A percentile compares a stretch with the other conserved stretches of the same genome.
Conservation (phyloP, 2,329 filamentous ascomycete species). For the Stagonosporopsis vannaccii region DNA sequence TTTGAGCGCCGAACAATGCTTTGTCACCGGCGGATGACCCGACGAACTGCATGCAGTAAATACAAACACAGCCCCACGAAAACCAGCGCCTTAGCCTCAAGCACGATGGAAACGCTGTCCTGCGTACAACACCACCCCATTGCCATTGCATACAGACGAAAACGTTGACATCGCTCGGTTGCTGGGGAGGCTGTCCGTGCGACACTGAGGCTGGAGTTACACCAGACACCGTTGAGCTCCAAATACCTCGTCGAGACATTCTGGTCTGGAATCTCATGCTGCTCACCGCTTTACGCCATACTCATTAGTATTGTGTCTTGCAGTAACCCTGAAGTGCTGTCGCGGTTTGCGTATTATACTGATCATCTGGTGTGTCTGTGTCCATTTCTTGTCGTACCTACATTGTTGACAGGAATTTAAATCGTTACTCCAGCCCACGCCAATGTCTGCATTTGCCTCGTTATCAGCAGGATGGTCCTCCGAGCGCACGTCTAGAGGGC, state of each 20-base stretch:
- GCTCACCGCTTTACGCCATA: background rate
- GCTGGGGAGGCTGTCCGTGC: constrained; percentile 11
- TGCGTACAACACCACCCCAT: constrained; percentile 12
- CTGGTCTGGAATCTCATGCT: background rate
- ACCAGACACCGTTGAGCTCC: constrained; percentile 7
- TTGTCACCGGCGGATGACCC: background rate
- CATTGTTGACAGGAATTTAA: background rate
- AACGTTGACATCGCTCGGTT: background rate
- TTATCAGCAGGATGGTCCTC: too few relatives aligned
- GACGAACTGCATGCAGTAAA: background rate
- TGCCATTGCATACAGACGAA: background rate
- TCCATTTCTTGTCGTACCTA: background rate
- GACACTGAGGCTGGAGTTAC: constrained; percentile 11
- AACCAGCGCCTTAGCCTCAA: background rate
- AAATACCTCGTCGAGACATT: constrained; percentile 3
- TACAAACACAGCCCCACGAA: background rate
- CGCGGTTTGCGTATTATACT: background rate
- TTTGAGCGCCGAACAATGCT: constrained; percentile 1
- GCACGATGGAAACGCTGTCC: background rate
- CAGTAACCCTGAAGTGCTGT: background rate
- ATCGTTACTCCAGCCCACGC: background rate
- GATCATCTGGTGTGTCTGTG: background rate
- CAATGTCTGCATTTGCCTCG: background rate
- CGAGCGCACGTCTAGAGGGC: too few relatives aligned
- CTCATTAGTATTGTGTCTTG: background rate